A percentile compares a stretch with the other conserved stretches of the same genome.
Evolutionary conservation across 2,329 filamentous ascomycete genomes (phyloP).

Genomic region (Diaporthe sp.): DNA sequence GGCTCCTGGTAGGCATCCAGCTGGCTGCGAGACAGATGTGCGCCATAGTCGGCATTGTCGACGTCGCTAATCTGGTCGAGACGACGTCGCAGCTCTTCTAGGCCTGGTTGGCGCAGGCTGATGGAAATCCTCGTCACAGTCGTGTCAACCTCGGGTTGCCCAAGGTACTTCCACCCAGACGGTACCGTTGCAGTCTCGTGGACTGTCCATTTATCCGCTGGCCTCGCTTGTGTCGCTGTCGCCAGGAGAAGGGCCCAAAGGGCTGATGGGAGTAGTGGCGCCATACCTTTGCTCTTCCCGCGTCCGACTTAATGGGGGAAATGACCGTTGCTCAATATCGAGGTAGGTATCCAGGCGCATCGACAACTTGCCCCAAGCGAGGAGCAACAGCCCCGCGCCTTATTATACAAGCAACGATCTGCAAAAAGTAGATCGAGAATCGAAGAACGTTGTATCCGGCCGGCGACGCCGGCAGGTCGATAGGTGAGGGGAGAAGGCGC

Average conservation of each 20-base stretch:
- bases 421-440: constrained; percentile 8
- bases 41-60: background rate
- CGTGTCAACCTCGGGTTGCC: constrained; percentile 2
- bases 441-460: background rate
- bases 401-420: constrained; percentile 10
- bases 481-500: background rate
- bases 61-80: constrained; percentile 21
- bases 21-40: constrained; percentile 8
- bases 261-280: constrained; percentile 5
- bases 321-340: background rate
- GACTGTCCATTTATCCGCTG: constrained; percentile 3
- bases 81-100: constrained; percentile 21
- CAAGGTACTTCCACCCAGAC: constrained; percentile 5
- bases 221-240: constrained; percentile 16
- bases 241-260: constrained; percentile 23
- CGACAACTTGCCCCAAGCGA: too few species aligned
- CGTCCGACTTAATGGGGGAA: background rate
- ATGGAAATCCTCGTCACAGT: constrained; percentile 4
- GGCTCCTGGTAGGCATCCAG: constrained; percentile 4
- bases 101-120: constrained; percentile 11
- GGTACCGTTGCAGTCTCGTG: constrained; percentile 3
- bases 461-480: background rate
- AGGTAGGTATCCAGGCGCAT: background rate
- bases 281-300: background rate
- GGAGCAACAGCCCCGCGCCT: background rate